Base-by-base conservation (phyloP, 2,329 filamentous ascomycete species). In the Beauveria brongniartii region DNA sequence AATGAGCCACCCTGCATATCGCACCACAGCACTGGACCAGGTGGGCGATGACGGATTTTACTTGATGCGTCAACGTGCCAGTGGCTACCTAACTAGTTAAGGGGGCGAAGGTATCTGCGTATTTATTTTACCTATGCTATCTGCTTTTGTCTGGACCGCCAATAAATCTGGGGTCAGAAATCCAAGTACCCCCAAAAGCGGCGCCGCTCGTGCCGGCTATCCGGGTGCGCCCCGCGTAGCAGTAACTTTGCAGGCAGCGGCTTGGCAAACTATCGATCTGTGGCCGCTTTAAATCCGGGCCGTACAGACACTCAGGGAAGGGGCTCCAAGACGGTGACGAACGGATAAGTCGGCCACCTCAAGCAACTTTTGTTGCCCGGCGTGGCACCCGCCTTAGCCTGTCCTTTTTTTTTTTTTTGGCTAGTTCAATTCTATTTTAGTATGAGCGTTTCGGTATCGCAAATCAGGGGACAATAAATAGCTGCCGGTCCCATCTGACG, bases 201-300 rank as follows among this genome's bases (percentile, higher is more conserved):
- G 56, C 56, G 40, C 9, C 56, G 56, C 24, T 8, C n/a, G 46
- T 59, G 56, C 56, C 56, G 56, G 37, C 37, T 59, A 59, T 53
- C 56, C 48, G 56, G 48, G 16, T n/a, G 40, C 18, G 16, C 53
- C 52, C 43, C 22, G 40, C 5, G 14, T 16, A 43, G 16, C n/a
- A n/a, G n/a, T 18, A 18, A 8, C 7, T 8, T 8, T 28, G 37
- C 41, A 34, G 9, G 5, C 14, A 4, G 16, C 37, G 16, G 37
- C 52, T 43, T 52, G 30, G 52, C 52, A 28, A 28, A 43, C 54
- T 34, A 16, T 34, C n/a, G 22, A 43, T 41, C 24, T 44, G 34
- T 18, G 46, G 55, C 55, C 37, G 55, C 55, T 58, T 58, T 58
- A 43, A 18, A 18, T 2, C 37, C 18, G 2, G 28, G 10, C 5